Evolutionary conservation across 768 basidiomycete species (phyloP).

Genomic region (Mycena alexandri): DNA sequence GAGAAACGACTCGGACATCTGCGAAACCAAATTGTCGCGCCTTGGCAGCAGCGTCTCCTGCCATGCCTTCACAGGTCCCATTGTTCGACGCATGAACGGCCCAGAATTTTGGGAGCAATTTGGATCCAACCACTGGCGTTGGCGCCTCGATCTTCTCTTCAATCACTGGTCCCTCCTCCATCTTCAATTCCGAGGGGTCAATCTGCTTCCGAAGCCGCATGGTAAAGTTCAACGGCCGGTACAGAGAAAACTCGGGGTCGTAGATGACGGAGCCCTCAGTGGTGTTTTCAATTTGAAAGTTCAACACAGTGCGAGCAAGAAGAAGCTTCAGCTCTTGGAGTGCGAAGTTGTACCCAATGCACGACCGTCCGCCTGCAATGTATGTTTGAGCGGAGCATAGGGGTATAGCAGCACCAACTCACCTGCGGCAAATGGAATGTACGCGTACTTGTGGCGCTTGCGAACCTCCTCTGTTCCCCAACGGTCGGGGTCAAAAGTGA

Average conservation of each 20-base stretch:
- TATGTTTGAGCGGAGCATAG: neutral
- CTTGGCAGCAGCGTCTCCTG: slow-evolving; percentile 26
- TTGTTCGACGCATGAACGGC: slow-evolving; percentile 35
- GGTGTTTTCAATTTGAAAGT: slow-evolving; percentile 32
- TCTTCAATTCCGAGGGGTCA: slow-evolving; percentile 1
- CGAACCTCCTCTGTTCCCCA: slow-evolving; percentile 32
- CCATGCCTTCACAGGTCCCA: slow-evolving; percentile 32
- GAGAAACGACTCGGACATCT: slow-evolving; percentile 21
- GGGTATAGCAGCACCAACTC: too few species aligned
- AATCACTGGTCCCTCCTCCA: neutral
- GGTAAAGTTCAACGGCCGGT: slow-evolving; percentile 31
- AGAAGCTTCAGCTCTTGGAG: slow-evolving; percentile 35
- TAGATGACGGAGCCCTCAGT: slow-evolving; percentile 34
- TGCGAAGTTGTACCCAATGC: slow-evolving; percentile 33
- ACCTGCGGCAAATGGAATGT: slow-evolving; percentile 32
- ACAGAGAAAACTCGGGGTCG: slow-evolving; percentile 34
- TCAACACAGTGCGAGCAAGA: slow-evolving; percentile 22
- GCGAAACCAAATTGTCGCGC: slow-evolving; percentile 31
- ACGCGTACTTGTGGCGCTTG: slow-evolving; percentile 31
- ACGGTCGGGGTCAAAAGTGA: slow-evolving; percentile 33
- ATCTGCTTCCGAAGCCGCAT: slow-evolving; percentile 32
- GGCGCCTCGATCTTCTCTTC: slow-evolving; percentile 28
- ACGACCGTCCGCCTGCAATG: slow-evolving; percentile 25
- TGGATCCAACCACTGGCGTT: slow-evolving; percentile 18
- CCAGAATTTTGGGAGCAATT: slow-evolving; percentile 25